Evolutionary conservation across 2,329 filamentous ascomycete genomes (phyloP), one percentile per base, ranked within the genome.

Genomic region (Hypoxylon sp.): DNA sequence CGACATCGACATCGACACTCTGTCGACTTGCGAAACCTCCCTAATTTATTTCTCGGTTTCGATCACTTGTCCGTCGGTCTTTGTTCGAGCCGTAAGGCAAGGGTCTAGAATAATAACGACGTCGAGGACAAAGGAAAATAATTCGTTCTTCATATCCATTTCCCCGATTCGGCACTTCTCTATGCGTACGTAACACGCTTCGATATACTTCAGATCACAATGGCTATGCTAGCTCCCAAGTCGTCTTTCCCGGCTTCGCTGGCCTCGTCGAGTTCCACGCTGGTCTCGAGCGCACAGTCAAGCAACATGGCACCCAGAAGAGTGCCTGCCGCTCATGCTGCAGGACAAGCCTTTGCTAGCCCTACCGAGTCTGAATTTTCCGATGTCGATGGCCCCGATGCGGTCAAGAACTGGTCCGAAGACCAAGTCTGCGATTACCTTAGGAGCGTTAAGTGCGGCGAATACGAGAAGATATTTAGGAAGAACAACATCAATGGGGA

Each of bases 401-500:
- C 89, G 4, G 88, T 91, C 69, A 90, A 89, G 85, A 90, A 86
- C 77, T 98, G 94, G 94, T 90, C 94, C 74, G 95, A 98, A 80
- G 91, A 94, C 70, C 89, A 89, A 70, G 95, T 99, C 28, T 91
- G 91, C 74, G 92, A 97, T 53, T 99, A 97, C 85, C 84, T 99
- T 67, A 86, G 89, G 72, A 93, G 88, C 71, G 94, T 99, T 75
- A 94, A 96, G 75, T 98, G 94, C 75, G 89, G 90, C 71, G 93
- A 98, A 75, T 98, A 99, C 79, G 93, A 97, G 76, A 89, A 91
- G 73, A 79, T 97, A 24, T 97, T 97, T 79, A 80, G 91, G 79
- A 89, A 89, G 75, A 97, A 99, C 77, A 92, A 98, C 78, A 97
- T 99, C 82, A 99, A 95, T 75, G 95, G 95, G 73, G 93, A 97